Conservation (phyloP, 352 stramenopile genomes). For the Phytophthora constricta region DNA sequence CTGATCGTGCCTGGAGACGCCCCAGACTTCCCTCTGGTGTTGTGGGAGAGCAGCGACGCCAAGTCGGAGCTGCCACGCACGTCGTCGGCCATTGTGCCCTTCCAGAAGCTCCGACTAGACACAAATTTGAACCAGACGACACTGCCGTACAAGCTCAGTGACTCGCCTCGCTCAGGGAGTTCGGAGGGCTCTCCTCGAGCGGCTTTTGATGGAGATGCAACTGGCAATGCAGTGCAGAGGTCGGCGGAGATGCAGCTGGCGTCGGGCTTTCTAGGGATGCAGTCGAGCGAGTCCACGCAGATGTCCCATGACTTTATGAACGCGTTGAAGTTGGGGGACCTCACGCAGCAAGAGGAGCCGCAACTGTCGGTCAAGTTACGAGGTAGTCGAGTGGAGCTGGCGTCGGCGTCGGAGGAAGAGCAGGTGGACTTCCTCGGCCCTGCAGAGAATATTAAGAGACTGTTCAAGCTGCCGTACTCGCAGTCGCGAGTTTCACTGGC, state of each 20-base stretch:
- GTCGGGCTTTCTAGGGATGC: slow-evolving; percentile 39
- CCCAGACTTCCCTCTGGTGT: slow-evolving; percentile 67
- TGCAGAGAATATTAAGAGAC: slow-evolving; percentile 86
- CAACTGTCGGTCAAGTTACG: slow-evolving; percentile 79
- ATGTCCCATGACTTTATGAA: slow-evolving; percentile 79
- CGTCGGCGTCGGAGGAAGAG: slow-evolving; percentile 70
- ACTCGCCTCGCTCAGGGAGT: slow-evolving; percentile 23
- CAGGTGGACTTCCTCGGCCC: slow-evolving; percentile 82
- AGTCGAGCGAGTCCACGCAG: slow-evolving; percentile 31
- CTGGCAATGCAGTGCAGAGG: slow-evolving; percentile 34
- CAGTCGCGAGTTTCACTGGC: slow-evolving; percentile 79
- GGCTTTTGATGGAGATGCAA: slow-evolving; percentile 31
- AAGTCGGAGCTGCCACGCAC: slow-evolving; percentile 18
- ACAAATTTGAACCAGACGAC: slow-evolving; percentile 81
- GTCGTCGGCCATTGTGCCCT: slow-evolving; percentile 74
- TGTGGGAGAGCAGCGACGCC: slow-evolving; percentile 38
- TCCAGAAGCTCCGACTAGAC: slow-evolving; percentile 84
- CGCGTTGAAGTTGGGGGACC: slow-evolving; percentile 61
- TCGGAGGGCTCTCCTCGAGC: slow-evolving; percentile 21
- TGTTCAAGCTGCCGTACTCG: slow-evolving; percentile 90
- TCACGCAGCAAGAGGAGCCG: slow-evolving; percentile 57
- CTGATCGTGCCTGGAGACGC: slow-evolving; percentile 13
- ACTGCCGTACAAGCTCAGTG: slow-evolving; percentile 45
- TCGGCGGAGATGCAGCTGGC: slow-evolving; percentile 42
- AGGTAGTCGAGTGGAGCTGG: slow-evolving; percentile 70